Percentiles rank a stretch among this genome's conserved stretches.
Conservation (phyloP, 176 grass and related monocot species). For the Microstegium vimineum region DNA sequence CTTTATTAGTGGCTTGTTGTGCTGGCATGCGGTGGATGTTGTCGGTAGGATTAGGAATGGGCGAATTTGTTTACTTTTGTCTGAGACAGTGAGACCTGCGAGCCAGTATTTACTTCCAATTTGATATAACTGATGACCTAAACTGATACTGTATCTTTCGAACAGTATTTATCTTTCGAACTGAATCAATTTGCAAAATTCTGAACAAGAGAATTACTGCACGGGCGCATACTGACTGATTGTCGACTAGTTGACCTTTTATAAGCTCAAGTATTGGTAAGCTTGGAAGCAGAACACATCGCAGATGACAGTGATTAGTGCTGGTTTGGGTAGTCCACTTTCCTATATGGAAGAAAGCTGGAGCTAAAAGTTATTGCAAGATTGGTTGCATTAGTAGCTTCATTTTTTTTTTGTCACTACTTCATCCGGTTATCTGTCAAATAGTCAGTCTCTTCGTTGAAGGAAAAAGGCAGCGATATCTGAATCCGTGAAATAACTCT, state of each 20-base stretch:
- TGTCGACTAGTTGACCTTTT: background rate
- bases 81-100: background rate
- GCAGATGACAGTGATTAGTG: background rate
- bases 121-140: background rate
- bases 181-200: background rate
- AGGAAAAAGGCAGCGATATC: background rate
- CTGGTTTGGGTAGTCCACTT: background rate
- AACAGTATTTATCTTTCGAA: background rate
- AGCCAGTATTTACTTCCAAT: background rate
- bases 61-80: background rate
- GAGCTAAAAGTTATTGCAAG: background rate
- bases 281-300: background rate
- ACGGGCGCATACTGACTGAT: background rate
- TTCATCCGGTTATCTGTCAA: background rate
- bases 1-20: background rate
- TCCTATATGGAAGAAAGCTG: background rate
- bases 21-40: background rate
- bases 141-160: background rate
- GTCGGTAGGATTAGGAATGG: background rate
- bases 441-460: background rate
- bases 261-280: background rate
- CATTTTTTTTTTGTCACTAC: background rate
- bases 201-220: background rate
- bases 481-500: background rate
- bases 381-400: background rate